Conservation (phyloP, 106 monocot species). For the Dioscorea alata region DNA sequence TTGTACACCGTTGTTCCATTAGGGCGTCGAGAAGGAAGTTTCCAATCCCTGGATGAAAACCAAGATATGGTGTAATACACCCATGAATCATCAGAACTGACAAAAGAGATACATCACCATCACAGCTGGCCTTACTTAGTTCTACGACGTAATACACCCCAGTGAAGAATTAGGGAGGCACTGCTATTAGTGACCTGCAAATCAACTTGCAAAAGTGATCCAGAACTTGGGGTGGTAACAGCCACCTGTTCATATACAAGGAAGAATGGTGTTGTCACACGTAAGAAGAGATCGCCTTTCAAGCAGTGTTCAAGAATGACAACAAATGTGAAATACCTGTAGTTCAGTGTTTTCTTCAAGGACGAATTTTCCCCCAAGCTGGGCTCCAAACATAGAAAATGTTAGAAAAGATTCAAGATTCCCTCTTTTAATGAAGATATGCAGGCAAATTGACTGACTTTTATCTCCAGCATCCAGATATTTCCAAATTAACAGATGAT, state of each 20-base stretch:
- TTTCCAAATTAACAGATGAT: no score
- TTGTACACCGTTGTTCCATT: slow-evolving; percentile 81
- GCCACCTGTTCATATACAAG: slow-evolving; percentile 24
- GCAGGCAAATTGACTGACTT: no score
- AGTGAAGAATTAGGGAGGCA: slow-evolving; percentile 66
- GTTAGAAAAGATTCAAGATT: background rate
- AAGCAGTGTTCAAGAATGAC: background rate
- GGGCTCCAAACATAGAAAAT: slow-evolving; percentile 9
- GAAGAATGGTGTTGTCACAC: background rate
- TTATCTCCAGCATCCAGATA: no score
- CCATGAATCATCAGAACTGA: slow-evolving; percentile 1
- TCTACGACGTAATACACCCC: slow-evolving; percentile 55
- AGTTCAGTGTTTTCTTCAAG: slow-evolving; percentile 69
- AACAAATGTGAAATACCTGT: slow-evolving; percentile 32
- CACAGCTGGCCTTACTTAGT: slow-evolving; percentile 45
- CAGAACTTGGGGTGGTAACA: slow-evolving; percentile 17
- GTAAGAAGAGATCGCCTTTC: background rate
- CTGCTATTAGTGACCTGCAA: slow-evolving; percentile 50
- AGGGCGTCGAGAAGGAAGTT: slow-evolving; percentile 57
- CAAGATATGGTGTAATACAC: background rate
- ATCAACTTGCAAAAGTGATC: slow-evolving; percentile 34
- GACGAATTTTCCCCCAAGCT: slow-evolving; percentile 58
- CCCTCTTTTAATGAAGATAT: no score
- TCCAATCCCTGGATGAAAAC: slow-evolving; percentile 52
- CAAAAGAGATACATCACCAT: slow-evolving; percentile 2